Evolutionary conservation across 345 rosid species (phyloP).

Genomic region (Odontarrhena argentea): DNA sequence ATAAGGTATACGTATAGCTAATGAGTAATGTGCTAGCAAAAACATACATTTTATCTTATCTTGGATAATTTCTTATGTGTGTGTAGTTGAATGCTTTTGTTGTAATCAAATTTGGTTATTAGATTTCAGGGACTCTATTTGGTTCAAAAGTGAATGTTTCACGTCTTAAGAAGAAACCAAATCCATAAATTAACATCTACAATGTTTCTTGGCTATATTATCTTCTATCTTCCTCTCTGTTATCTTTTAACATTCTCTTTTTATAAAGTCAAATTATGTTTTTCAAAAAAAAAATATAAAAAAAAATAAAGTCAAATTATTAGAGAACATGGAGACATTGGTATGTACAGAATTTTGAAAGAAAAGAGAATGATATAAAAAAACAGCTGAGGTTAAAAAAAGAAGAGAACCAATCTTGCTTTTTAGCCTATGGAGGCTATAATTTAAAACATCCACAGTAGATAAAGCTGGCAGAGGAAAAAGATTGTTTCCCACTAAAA

Average conservation of each 20-base stretch:
- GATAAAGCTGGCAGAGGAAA: constrained; percentile 37
- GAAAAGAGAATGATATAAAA: neutral
- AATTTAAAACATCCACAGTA: constrained; percentile 18
- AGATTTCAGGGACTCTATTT: neutral
- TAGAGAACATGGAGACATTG: constrained; percentile 4
- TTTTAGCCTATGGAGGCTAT: constrained; percentile 21
- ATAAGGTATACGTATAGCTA: constrained; percentile 26
- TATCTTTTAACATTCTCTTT: neutral
- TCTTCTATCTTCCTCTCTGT: neutral
- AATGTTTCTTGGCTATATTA: constrained; percentile 1
- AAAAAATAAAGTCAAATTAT: neutral
- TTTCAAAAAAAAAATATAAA: no score
- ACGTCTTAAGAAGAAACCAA: neutral
- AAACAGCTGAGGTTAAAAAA: constrained; percentile 23
- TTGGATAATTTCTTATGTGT: constrained; percentile 1
- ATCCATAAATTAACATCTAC: neutral
- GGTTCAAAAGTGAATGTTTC: neutral
- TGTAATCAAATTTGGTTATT: neutral
- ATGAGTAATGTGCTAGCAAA: neutral
- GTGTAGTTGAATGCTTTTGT: constrained; percentile 25
- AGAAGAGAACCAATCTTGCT: constrained; percentile 21
- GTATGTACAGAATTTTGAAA: neutral
- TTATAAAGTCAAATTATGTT: neutral
- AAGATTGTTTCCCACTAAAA: constrained; percentile 44
- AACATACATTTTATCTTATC: constrained; percentile 3